Percentiles rank a stretch among this genome's conserved stretches.
These are phyloP conservation scores for Naegleria lovaniensis DNA, from an alignment of 208 protist species.

Conservation along the genomic window DNA sequence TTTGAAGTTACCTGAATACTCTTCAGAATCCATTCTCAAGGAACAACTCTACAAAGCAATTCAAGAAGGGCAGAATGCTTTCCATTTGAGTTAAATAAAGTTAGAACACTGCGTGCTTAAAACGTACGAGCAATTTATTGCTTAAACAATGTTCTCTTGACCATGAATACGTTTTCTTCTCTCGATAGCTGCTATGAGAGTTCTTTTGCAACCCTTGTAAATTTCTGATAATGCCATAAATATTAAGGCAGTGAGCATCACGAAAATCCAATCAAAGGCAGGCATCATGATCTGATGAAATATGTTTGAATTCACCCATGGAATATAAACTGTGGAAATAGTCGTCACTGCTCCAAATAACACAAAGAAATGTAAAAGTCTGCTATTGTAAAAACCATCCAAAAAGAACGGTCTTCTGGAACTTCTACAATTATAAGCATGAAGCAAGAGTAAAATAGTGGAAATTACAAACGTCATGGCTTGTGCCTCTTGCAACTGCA, in stretches of 20 bases:
- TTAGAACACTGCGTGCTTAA: no score
- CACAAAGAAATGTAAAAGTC: background rate
- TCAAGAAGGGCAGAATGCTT: conserved; percentile 65
- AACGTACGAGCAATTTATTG: no score
- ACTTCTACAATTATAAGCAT: conserved; percentile 76
- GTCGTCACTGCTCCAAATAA: background rate
- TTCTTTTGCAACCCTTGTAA: conserved; percentile 8
- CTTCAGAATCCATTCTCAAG: conserved; percentile 67
- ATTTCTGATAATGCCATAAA: background rate
- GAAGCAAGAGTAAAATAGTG: conserved; percentile 72
- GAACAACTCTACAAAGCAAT: conserved; percentile 73
- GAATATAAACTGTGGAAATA: background rate
- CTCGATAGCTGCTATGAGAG: no score
- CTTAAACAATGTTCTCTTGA: no score
- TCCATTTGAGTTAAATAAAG: conserved; percentile 70
- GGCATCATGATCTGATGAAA: background rate
- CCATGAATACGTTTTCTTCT: no score
- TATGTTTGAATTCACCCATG: background rate
- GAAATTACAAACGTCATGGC: conserved; percentile 67
- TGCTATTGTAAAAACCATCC: background rate
- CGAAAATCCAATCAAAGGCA: background rate
- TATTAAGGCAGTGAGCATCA: background rate
- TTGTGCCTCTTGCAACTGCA: conserved; percentile 59
- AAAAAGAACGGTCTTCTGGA: conserved; percentile 37
- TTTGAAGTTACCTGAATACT: conserved; percentile 72